Evolutionary conservation across 495 filamentous ascomycete species (phyloP), one percentile per base, ranked within the genome.

Genomic region (Cairneyella variabilis): DNA sequence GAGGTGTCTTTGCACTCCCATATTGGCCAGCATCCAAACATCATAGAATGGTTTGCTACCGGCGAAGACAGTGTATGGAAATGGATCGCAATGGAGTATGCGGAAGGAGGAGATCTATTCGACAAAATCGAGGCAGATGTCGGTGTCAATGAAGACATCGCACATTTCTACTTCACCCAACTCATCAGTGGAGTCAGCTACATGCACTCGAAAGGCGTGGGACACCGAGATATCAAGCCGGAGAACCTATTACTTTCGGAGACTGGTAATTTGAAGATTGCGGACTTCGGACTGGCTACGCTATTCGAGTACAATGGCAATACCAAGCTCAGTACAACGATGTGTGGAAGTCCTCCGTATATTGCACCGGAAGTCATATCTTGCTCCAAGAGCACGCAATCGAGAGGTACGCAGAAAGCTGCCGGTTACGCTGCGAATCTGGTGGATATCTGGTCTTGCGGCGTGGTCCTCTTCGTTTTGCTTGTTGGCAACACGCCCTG

Each of bases 71-170:
- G 74, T 2, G 70, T 84, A n/a, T 99, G 95, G 95, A 78, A 83
- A 60, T 99, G 92, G 92, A 95, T 99, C 62, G 91, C 90, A 12
- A 97, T 99, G 91, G 93, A 99, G 67, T 83, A 89, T 60, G 93
- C 93, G 38, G 89, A 92, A 56, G 93, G 93, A 37, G 93, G 93
- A 12, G 93, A 99, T 66, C 79, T 99, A 11, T 99, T 99, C 72
- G 93, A 98, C 79, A 98, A 98, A 73, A 97, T 98, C 64, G 93
- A 98, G 68, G 90, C 93, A 3, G 93, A 98, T 68, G 87, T 90
- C 25, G 93, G 95, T 49, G 88, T 97, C 10, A 78, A 82, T 9
- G 87, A 96, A 68, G 89, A 96, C 68, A 85, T 99, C 60, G 92
- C 91, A 26, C 93, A 97, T 61, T 81, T 97, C 45, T 99, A 97